phyloP scores from a whole-genome alignment of 441 rosid genomes.

The Pelargonium citronellum region DNA sequence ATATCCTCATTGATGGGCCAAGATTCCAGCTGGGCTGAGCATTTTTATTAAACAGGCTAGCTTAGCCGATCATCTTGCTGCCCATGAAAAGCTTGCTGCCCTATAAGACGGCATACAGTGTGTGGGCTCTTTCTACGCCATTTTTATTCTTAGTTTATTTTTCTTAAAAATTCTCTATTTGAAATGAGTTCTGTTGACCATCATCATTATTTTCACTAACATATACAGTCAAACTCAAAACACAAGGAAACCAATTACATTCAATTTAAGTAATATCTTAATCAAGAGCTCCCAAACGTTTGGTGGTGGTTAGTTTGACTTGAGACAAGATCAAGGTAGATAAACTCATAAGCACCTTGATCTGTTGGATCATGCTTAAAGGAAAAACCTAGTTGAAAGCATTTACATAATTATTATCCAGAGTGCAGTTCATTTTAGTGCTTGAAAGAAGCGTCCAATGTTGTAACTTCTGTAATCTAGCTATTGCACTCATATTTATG shows the following conservation, averaged over 20 bases:
- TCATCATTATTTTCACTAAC: not conserved
- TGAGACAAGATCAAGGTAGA: not conserved
- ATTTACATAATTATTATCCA: not conserved
- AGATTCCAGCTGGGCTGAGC: not conserved
- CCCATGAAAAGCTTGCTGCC: not conserved
- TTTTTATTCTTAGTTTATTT: not conserved
- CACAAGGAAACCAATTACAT: not conserved
- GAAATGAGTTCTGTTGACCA: not conserved
- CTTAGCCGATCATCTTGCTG: not conserved
- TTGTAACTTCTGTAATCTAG: not conserved
- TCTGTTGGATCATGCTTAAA: not conserved
- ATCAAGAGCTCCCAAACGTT: not conserved
- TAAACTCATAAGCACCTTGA: not conserved
- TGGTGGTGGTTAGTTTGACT: not conserved
- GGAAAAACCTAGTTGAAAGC: not conserved
- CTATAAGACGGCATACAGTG: not conserved
- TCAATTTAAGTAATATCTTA: not conserved
- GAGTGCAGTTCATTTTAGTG: not conserved
- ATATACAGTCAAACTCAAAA: not conserved
- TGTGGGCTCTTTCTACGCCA: not conserved
- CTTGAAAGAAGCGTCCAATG: not conserved
- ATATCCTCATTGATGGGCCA: not conserved
- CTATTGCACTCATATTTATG: constrained; percentile 21
- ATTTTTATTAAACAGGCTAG: not conserved
- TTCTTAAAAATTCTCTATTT: not conserved